These are phyloP conservation scores for Wickerhamomyces queroliae DNA, from an alignment of 805 yeast species.

Conservation along the genomic window DNA sequence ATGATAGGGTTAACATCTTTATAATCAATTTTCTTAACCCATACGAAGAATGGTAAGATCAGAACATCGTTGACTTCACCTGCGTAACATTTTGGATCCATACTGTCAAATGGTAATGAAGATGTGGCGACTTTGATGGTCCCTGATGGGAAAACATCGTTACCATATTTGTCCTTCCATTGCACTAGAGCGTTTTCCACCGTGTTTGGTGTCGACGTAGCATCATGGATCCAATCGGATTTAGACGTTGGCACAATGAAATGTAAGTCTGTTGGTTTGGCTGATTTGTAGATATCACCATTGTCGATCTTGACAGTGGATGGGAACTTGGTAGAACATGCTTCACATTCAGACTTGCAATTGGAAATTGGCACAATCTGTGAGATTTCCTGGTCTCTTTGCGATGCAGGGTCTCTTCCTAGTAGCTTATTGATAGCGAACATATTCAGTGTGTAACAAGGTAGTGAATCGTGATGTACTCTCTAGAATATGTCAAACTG, in stretches of 20 bases:
- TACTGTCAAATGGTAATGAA: slow-evolving; percentile 43
- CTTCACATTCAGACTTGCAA: slow-evolving; percentile 48
- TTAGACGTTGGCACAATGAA: slow-evolving; percentile 80
- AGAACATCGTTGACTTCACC: slow-evolving; percentile 53
- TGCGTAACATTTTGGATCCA: slow-evolving; percentile 35
- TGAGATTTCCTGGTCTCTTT: slow-evolving; percentile 25
- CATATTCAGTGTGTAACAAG: too few species aligned
- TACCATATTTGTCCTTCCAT: slow-evolving; percentile 29
- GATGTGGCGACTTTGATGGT: slow-evolving; percentile 47
- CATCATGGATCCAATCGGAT: slow-evolving; percentile 79
- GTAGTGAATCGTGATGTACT: too few species aligned
- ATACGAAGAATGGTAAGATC: slow-evolving; percentile 68
- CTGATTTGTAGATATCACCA: slow-evolving; percentile 50
- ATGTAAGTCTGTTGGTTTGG: slow-evolving; percentile 66
- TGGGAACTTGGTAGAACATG: slow-evolving; percentile 52
- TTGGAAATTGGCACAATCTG: slow-evolving; percentile 37
- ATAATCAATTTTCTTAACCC: slow-evolving; percentile 48
- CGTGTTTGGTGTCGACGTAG: slow-evolving; percentile 42
- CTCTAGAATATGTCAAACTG: too few species aligned
- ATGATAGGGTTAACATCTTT: slow-evolving; percentile 40
- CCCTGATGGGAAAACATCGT: slow-evolving; percentile 20
- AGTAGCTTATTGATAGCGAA: neutral
- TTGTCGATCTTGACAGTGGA: slow-evolving; percentile 38
- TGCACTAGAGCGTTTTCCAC: slow-evolving; percentile 38
- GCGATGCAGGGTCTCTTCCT: neutral